Evolutionary conservation across 805 yeast species (phyloP).

Genomic region (Ogataea pignaliae): DNA sequence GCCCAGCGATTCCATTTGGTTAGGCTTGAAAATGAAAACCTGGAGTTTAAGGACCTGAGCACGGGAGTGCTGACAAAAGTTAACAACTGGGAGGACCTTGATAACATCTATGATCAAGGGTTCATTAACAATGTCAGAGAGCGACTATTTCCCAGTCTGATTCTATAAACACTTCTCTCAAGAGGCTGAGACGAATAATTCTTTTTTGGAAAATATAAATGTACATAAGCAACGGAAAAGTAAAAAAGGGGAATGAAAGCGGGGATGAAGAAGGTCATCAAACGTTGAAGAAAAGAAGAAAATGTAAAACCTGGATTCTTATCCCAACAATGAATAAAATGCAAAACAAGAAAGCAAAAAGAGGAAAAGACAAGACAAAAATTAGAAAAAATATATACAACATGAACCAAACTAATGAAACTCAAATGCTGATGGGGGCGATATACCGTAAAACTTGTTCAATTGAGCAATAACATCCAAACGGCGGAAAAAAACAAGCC

Average conservation of each 20-base stretch:
- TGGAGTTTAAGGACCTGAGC: slow-evolving; percentile 1
- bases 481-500: background rate
- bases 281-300: background rate
- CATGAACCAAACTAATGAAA: background rate
- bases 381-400: background rate
- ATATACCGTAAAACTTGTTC: no score
- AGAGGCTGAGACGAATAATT: background rate
- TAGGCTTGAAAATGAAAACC: slow-evolving; percentile 5
- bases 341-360: slow-evolving; percentile 1
- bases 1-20: background rate
- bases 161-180: background rate
- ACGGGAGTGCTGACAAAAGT: slow-evolving; percentile 8
- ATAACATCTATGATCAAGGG: slow-evolving; percentile 48
- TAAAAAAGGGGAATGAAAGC: background rate
- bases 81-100: slow-evolving; percentile 28
- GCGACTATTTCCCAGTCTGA: slow-evolving; percentile 25
- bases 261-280: background rate
- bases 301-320: background rate
- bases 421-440: no score
- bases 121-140: slow-evolving; percentile 37
- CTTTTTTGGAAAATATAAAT: background rate
- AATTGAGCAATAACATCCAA: background rate
- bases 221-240: background rate
- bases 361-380: background rate
- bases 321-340: background rate